These are phyloP conservation scores for Globisporangium canariense DNA, from an alignment of 352 stramenopile species.

Conservation along the genomic window DNA sequence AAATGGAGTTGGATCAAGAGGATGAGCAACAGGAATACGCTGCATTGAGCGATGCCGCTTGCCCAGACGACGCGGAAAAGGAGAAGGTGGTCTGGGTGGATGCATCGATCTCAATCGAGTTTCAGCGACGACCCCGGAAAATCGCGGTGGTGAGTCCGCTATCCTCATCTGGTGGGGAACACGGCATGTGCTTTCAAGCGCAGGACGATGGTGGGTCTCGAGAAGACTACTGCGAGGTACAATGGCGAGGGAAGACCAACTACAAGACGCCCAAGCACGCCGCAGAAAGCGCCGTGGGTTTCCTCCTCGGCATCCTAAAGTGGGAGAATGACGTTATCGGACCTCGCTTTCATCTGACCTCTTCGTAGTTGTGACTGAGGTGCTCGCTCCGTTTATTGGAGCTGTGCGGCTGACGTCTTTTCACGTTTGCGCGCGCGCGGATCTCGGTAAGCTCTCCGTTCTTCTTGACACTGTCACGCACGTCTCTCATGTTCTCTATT, in stretches of 20 bases:
- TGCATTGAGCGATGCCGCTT: neutral
- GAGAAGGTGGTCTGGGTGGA: constrained; percentile 37
- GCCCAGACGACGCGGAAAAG: neutral
- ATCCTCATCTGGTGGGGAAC: neutral
- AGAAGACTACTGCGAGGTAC: constrained; percentile 21
- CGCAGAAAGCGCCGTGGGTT: constrained; percentile 18
- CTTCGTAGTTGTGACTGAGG: constrained; percentile 2
- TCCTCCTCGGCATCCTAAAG: constrained; percentile 19
- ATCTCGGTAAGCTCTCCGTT: neutral
- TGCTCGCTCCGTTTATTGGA: neutral
- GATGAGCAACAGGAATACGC: neutral
- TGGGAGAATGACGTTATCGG: constrained; percentile 21
- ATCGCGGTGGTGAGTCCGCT: neutral
- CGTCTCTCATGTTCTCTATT: neutral
- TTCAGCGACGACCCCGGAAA: constrained; percentile 15
- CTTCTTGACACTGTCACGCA: neutral
- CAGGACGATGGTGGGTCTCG: neutral
- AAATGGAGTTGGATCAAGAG: neutral
- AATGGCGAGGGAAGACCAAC: constrained; percentile 20
- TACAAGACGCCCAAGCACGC: constrained; percentile 24
- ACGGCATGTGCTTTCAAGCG: neutral
- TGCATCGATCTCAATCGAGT: constrained; percentile 26
- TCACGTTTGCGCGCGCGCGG: neutral
- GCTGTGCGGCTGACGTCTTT: neutral
- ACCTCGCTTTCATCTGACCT: constrained; percentile 18